These are phyloP conservation scores for Ascochyta fabae DNA, from an alignment of 2,329 filamentous ascomycete species.

Conservation along the genomic window DNA sequence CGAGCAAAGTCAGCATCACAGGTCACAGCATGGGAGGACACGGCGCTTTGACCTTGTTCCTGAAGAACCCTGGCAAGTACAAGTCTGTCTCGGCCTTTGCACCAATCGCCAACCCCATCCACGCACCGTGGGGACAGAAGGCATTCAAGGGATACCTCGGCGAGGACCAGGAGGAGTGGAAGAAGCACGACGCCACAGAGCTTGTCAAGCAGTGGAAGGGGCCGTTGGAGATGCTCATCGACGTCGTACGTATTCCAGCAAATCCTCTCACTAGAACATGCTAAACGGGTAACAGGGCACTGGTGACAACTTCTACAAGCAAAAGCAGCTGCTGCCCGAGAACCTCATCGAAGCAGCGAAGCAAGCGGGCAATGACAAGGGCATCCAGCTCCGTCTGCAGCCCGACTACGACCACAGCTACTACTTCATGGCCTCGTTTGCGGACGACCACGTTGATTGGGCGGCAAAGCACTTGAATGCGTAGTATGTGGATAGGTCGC, in stretches of 20 bases:
- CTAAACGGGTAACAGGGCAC: slow-evolving; percentile 68
- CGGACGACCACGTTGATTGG: slow-evolving; percentile 88
- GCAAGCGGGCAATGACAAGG: slow-evolving; percentile 72
- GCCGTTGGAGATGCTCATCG: slow-evolving; percentile 79
- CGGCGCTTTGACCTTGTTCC: slow-evolving; percentile 88
- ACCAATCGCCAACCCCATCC: slow-evolving; percentile 83
- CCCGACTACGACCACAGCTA: slow-evolving; percentile 96
- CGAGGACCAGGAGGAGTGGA: slow-evolving; percentile 75
- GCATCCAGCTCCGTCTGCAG: slow-evolving; percentile 82
- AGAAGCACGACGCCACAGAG: slow-evolving; percentile 90
- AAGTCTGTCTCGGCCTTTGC: slow-evolving; percentile 89
- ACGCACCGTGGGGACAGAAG: slow-evolving; percentile 94
- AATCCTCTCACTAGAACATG: neutral
- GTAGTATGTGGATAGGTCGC: slow-evolving; percentile 50
- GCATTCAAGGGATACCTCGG: slow-evolving; percentile 93
- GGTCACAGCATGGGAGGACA: slow-evolving; percentile 98
- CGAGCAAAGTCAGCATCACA: slow-evolving; percentile 76
- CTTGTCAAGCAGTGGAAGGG: slow-evolving; percentile 77
- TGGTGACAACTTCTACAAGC: slow-evolving; percentile 95
- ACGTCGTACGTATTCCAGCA: slow-evolving; percentile 70
- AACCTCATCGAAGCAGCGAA: slow-evolving; percentile 84
- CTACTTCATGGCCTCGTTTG: slow-evolving; percentile 92
- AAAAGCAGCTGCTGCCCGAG: slow-evolving; percentile 89
- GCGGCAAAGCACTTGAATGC: slow-evolving; percentile 81
- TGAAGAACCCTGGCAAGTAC: slow-evolving; percentile 91